A percentile compares a stretch with the other conserved stretches of the same genome.
Conservation (phyloP, 495 filamentous ascomycete genomes). For the Penicillium dipodomyicola region DNA sequence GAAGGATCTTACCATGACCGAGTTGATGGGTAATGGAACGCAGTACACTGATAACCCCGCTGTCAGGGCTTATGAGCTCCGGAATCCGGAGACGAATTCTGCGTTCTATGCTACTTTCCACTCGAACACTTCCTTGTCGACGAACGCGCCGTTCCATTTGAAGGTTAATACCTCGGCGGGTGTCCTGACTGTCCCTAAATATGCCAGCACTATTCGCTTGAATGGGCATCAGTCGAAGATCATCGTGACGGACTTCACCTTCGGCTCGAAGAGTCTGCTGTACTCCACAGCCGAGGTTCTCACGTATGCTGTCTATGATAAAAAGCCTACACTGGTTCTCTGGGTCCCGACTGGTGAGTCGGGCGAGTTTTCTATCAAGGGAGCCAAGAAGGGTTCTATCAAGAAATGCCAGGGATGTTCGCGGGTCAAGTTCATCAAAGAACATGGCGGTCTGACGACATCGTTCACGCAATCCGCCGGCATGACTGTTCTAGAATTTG, state of each 20-base stretch:
- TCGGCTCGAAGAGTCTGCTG: constrained; percentile 50
- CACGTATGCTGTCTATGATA: constrained; percentile 50
- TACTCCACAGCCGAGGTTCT: constrained; percentile 62
- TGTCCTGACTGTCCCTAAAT: constrained; percentile 43
- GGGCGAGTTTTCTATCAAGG: constrained; percentile 54
- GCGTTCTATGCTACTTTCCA: constrained; percentile 59
- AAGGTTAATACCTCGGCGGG: constrained; percentile 55
- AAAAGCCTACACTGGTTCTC: constrained; percentile 47
- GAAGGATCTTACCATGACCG: constrained; percentile 50
- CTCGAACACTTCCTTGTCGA: constrained; percentile 42
- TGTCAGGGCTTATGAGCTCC: constrained; percentile 49
- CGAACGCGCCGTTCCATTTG: constrained; percentile 50
- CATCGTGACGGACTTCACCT: constrained; percentile 55
- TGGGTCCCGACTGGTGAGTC: constrained; percentile 55
- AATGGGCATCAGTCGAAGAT: constrained; percentile 63
- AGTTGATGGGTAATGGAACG: constrained; percentile 57
- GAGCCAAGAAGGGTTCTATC: constrained; percentile 39
- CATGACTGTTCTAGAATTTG: constrained; percentile 42
- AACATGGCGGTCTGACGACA: constrained; percentile 35
- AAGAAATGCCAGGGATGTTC: constrained; percentile 34
- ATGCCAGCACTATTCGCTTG: constrained; percentile 43
- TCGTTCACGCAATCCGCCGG: constrained; percentile 46
- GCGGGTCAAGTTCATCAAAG: constrained; percentile 36
- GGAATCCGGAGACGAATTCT: constrained; percentile 54
- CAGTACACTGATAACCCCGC: constrained; percentile 50